Evolutionary conservation across 495 filamentous ascomycete genomes (phyloP).

Genomic region (Letharia lupina): DNA sequence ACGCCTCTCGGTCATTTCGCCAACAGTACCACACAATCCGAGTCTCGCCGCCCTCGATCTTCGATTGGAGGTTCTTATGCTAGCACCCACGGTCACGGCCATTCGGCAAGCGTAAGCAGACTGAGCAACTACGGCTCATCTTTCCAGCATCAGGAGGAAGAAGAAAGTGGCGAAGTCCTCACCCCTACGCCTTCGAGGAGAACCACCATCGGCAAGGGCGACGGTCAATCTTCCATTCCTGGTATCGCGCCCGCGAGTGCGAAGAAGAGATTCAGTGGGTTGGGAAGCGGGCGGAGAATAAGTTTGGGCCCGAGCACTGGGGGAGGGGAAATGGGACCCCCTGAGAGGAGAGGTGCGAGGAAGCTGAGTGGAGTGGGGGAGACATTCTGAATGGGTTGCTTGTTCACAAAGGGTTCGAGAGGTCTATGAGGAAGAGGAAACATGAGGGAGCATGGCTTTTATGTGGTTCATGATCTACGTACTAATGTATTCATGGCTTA

Average conservation of each 20-base stretch:
- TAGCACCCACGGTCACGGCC: slow-evolving; percentile 36
- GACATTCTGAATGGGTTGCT: slow-evolving; percentile 43
- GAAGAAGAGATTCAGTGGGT: slow-evolving; percentile 32
- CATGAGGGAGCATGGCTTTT: background rate
- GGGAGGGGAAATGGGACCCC: slow-evolving; percentile 47
- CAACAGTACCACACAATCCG: slow-evolving; percentile 29
- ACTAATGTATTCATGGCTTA: slow-evolving; percentile 15
- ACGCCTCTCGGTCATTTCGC: slow-evolving; percentile 50
- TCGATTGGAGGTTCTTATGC: slow-evolving; percentile 41
- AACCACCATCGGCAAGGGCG: slow-evolving; percentile 45
- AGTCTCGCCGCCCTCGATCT: slow-evolving; percentile 44
- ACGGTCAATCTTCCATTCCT: slow-evolving; percentile 45
- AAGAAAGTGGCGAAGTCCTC: slow-evolving; percentile 30
- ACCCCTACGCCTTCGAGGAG: slow-evolving; percentile 43
- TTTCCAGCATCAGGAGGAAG: slow-evolving; percentile 21
- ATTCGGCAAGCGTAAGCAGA: slow-evolving; percentile 30
- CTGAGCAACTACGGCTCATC: slow-evolving; percentile 24
- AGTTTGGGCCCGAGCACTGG: slow-evolving; percentile 39
- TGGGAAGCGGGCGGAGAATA: slow-evolving; percentile 36
- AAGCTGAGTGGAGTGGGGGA: slow-evolving; percentile 57
- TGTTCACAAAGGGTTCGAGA: background rate
- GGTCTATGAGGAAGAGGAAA: background rate
- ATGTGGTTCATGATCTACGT: slow-evolving; percentile 14
- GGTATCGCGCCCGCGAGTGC: slow-evolving; percentile 35
- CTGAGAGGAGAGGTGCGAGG: slow-evolving; percentile 35